phyloP scores from a whole-genome alignment of 768 basidiomycete genomes.

The Rubroboletus pulcherrimus region DNA sequence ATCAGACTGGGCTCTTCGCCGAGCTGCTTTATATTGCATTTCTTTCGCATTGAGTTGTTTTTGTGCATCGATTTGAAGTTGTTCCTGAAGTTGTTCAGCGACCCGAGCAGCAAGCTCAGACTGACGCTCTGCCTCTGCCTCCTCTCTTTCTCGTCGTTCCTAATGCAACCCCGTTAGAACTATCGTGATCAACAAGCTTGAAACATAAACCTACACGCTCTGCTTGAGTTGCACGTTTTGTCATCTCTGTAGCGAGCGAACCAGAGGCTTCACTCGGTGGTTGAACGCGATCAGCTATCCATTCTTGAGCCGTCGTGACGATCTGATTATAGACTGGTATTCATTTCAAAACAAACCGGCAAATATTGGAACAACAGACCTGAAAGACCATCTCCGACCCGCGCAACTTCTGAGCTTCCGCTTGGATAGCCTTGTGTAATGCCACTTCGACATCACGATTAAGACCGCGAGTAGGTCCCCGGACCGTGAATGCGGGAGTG shows the following conservation, averaged over 20 bases:
- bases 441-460: constrained; percentile 51
- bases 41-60: constrained; percentile 46
- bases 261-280: constrained; percentile 58
- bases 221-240: constrained; percentile 63
- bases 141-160: constrained; percentile 52
- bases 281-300: constrained; percentile 55
- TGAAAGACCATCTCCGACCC: constrained; percentile 80
- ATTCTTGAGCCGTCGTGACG: constrained; percentile 64
- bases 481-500: constrained; percentile 62
- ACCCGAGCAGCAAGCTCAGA: constrained; percentile 47
- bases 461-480: constrained; percentile 61
- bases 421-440: constrained; percentile 56
- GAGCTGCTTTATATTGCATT: constrained; percentile 46
- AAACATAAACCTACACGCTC: constrained; percentile 46
- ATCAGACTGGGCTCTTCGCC: constrained; percentile 66
- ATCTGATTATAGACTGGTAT: constrained; percentile 42
- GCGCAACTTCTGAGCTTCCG: constrained; percentile 59
- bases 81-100: constrained; percentile 59
- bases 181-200: background rate
- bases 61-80: constrained; percentile 64
- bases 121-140: constrained; percentile 52
- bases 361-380: constrained; percentile 35
- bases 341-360: background rate
- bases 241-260: constrained; percentile 80
- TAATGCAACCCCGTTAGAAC: constrained; percentile 21